Evolutionary conservation across 108 stramenopile species (phyloP).

Genomic region (Cyclotella kingstonii): DNA sequence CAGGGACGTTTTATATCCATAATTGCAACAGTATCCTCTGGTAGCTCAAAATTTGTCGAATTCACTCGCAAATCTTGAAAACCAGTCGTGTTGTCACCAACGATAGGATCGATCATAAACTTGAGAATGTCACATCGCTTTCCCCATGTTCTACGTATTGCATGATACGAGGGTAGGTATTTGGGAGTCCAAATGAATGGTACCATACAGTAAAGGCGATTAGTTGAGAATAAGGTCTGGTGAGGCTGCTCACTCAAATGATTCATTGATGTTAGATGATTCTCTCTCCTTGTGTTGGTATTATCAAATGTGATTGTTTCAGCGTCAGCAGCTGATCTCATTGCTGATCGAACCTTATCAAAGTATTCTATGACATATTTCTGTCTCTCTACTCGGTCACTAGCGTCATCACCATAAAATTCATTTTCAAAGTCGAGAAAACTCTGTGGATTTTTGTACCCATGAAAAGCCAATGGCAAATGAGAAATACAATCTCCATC

Average conservation of each 20-base stretch:
- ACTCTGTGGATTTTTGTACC: slow-evolving; percentile 8
- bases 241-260: not conserved
- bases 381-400: not conserved
- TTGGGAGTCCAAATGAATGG: slow-evolving; percentile 31
- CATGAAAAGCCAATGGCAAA: slow-evolving; percentile 37
- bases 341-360: slow-evolving; percentile 25
- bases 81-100: slow-evolving; percentile 10
- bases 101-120: slow-evolving; percentile 36
- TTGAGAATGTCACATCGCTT: slow-evolving; percentile 30
- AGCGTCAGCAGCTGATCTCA: slow-evolving; percentile 10
- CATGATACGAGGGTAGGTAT: slow-evolving; percentile 20
- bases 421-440: slow-evolving; percentile 33
- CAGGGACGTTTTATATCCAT: slow-evolving; percentile 22
- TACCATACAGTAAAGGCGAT: slow-evolving; percentile 42
- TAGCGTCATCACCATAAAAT: slow-evolving; percentile 22
- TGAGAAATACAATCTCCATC: slow-evolving; percentile 25
- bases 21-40: slow-evolving; percentile 22
- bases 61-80: slow-evolving; percentile 23
- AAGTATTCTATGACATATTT: slow-evolving; percentile 16
- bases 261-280: not conserved
- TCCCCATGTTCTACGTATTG: slow-evolving; percentile 33
- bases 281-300: not conserved
- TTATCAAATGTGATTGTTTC: not conserved
- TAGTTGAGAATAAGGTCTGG: not conserved
- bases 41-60: slow-evolving; percentile 7